Evolutionary conservation across 352 stramenopile species (phyloP).

Genomic region (Phytopythium boreale): DNA sequence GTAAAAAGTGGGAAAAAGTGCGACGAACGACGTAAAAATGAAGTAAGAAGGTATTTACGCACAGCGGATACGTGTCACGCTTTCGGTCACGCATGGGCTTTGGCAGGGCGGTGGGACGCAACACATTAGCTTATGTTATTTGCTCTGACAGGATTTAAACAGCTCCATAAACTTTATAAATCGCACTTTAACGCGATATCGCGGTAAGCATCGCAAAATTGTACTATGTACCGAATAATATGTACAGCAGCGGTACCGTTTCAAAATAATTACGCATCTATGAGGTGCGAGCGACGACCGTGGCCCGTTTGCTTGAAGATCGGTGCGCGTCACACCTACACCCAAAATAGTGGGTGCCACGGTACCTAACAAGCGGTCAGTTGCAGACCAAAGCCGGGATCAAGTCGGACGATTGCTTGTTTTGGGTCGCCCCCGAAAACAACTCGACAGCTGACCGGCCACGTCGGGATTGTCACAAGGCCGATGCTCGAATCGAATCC

Average conservation of each 20-base stretch:
- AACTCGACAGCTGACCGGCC: not conserved
- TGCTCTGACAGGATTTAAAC: not conserved
- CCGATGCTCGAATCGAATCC: slow-evolving; percentile 3
- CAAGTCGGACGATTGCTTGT: too few species aligned
- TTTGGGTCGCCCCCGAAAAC: not conserved
- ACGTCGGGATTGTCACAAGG: slow-evolving; percentile 9
- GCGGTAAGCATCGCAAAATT: not conserved
- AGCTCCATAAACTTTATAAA: not conserved
- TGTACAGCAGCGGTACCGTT: not conserved
- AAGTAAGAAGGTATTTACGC: slow-evolving; percentile 10
- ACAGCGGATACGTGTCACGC: slow-evolving; percentile 16
- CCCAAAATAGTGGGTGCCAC: not conserved
- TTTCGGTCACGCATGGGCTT: not conserved
- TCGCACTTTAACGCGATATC: not conserved
- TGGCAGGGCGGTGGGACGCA: not conserved
- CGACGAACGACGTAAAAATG: slow-evolving; percentile 9
- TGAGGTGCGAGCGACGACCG: too few species aligned
- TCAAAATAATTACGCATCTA: not conserved
- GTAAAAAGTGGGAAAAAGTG: slow-evolving; percentile 9
- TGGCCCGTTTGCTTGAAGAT: not conserved
- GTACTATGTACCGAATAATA: not conserved
- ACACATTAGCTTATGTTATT: not conserved
- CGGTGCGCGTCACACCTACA: not conserved
- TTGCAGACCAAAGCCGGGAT: not conserved
- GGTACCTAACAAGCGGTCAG: not conserved